Percentiles rank a stretch among this genome's conserved stretches.
Conservation (phyloP, 2,329 filamentous ascomycete species). For the Chaetomiaceae sp. region DNA sequence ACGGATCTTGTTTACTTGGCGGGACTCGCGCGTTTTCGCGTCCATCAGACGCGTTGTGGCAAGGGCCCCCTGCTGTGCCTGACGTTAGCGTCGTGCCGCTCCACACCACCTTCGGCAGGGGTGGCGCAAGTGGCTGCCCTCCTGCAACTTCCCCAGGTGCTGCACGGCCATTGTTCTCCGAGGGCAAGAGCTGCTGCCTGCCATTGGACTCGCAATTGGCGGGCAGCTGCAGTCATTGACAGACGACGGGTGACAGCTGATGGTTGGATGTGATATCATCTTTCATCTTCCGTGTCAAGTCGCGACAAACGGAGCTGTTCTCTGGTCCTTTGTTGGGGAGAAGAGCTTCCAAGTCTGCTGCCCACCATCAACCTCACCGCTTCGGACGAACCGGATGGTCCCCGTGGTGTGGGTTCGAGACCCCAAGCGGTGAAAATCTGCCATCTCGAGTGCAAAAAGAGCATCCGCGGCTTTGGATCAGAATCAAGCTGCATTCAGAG, state of each 20-base stretch:
- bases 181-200: background rate
- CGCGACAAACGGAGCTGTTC: background rate
- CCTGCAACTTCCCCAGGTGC: constrained; percentile 1
- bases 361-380: constrained; percentile 10
- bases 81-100: constrained; percentile 17
- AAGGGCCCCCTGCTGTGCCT: constrained; percentile 22
- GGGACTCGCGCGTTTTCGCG: constrained; percentile 24
- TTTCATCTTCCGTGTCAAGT: background rate
- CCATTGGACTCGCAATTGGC: background rate
- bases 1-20: constrained; percentile 24
- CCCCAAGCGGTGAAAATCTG: constrained; percentile 15
- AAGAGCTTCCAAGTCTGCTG: background rate
- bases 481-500: constrained; percentile 3
- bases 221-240: background rate
- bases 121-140: constrained; percentile 21
- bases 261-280: constrained; percentile 3
- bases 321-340: background rate
- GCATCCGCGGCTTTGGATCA: constrained; percentile 14
- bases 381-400: constrained; percentile 3
- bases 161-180: constrained; percentile 8
- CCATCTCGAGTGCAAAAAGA: background rate
- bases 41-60: constrained; percentile 21
- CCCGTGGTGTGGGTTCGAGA: background rate
- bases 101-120: constrained; percentile 15
- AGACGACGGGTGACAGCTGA: background rate